Percentiles rank a stretch among this genome's conserved stretches.
Conservation (phyloP, 2,329 filamentous ascomycete species). For the Blumeriella jaapii region DNA sequence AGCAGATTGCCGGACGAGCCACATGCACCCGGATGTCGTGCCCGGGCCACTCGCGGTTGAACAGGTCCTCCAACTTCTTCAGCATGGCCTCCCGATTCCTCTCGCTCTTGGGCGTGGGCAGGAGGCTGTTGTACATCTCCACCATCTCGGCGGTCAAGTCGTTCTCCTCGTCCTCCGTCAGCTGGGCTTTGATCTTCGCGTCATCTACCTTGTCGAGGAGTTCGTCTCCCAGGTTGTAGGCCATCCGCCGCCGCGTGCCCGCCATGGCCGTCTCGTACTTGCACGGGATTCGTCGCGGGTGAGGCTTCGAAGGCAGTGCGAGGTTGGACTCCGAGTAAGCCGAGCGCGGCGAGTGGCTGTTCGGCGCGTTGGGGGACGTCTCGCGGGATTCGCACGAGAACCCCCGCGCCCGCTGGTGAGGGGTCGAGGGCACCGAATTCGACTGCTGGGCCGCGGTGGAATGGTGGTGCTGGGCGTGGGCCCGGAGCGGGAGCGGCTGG, state of each 20-base stretch:
- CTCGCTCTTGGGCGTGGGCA: conserved; percentile 72
- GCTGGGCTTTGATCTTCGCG: conserved; percentile 58
- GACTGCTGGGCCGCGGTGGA: conserved; percentile 53
- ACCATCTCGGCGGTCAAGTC: conserved; percentile 74
- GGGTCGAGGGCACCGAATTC: conserved; percentile 86
- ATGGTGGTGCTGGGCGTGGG: conserved; percentile 34
- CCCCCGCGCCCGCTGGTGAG: conserved; percentile 76
- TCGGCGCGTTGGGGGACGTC: conserved; percentile 67
- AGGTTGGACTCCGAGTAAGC: conserved; percentile 83
- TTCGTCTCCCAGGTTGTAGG: conserved; percentile 80
- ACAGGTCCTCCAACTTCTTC: conserved; percentile 74
- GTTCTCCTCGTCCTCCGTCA: conserved; percentile 62
- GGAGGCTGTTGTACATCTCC: conserved; percentile 71
- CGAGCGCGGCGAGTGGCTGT: conserved; percentile 78
- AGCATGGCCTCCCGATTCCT: conserved; percentile 64
- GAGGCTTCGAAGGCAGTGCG: conserved; percentile 53
- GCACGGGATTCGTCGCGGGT: conserved; percentile 54
- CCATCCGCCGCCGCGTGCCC: conserved; percentile 74
- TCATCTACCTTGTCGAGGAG: conserved; percentile 60
- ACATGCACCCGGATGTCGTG: conserved; percentile 83
- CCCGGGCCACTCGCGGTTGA: conserved; percentile 86
- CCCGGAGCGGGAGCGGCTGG: conserved; percentile 22
- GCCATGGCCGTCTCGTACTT: conserved; percentile 82
- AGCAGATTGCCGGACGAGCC: conserved; percentile 95
- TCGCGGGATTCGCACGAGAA: conserved; percentile 69